phyloP scores from a whole-genome alignment of 257 asterid species.

The Ligustrum vulgare region DNA sequence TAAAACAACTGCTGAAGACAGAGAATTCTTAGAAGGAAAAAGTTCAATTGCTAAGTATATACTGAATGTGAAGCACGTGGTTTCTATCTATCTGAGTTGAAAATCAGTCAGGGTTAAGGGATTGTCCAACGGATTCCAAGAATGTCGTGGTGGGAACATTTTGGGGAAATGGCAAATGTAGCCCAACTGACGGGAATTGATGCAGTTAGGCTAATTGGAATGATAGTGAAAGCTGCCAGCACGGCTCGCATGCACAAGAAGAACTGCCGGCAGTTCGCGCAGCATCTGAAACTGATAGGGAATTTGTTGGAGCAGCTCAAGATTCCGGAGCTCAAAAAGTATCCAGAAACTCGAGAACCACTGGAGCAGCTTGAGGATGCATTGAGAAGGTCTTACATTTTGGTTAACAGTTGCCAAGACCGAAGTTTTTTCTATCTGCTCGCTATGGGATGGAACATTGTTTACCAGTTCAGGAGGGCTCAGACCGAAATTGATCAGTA shows the following conservation, averaged over 20 bases:
- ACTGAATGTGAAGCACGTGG: constrained; percentile 20
- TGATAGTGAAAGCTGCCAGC: constrained; percentile 80
- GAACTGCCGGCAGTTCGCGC: constrained; percentile 74
- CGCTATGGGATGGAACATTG: constrained; percentile 98
- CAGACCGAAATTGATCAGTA: constrained; percentile 84
- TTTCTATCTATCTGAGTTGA: constrained; percentile 16
- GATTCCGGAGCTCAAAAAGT: constrained; percentile 75
- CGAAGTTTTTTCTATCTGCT: constrained; percentile 78
- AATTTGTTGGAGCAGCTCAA: constrained; percentile 74
- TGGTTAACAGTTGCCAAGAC: constrained; percentile 88
- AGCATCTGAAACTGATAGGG: constrained; percentile 79
- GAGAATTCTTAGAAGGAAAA: background rate
- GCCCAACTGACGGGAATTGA: constrained; percentile 85
- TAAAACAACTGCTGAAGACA: background rate
- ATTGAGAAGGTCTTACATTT: constrained; percentile 69
- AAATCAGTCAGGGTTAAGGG: constrained; percentile 16
- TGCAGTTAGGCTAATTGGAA: constrained; percentile 68
- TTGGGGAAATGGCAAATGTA: constrained; percentile 73
- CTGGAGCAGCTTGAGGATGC: constrained; percentile 90
- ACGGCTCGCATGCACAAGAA: constrained; percentile 93
- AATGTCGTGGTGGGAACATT: constrained; percentile 72
- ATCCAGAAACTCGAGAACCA: constrained; percentile 87
- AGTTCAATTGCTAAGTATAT: background rate
- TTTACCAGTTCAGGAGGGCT: constrained; percentile 88
- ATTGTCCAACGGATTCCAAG: background rate